Base-by-base conservation (phyloP, 2,329 filamentous ascomycete genomes). In the Phaeoacremonium minimum region DNA sequence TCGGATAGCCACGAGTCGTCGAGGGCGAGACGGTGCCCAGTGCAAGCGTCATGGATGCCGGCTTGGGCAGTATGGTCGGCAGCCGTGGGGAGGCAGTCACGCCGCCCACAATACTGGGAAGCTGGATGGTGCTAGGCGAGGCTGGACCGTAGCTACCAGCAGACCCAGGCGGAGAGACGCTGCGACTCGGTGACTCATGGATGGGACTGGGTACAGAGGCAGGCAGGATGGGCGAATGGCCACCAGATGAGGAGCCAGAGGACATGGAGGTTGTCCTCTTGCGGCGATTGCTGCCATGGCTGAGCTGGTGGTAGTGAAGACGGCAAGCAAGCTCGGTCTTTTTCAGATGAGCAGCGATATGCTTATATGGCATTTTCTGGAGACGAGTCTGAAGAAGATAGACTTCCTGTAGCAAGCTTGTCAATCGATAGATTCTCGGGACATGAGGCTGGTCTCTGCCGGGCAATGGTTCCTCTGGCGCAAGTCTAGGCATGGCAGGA, bases 291-390 rank as follows among this genome's bases (percentile, higher is more conserved):
- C 77, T 87, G 40, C 85, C 85, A 57, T 89, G 86, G 46, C 83
- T 88, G 45, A 93, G 75, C 55, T 93, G 87, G 55, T 94, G 87
- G 57, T 87, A 91, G 63, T 93, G 87, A 44, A 94, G 75, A 45
- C 87, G 86, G 65, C 87, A 94, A 32, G 87, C 87, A 41, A 93
- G 71, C 66, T 93, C 87, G 1, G 87, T 93, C 71, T 93, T 94
- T 65, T 89, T 87, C 48, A 93, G 68, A 51, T 90, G 83, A 41
- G 83, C 78, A 40, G 87, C 87, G 56, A 93, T 93, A 58, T 91
- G 85, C 71, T 91, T 93, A 65, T 93, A 93, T 1, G 87, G 87
- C 80, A 91, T 88, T 66, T 91, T 91, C 53, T 90, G 85, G 52
- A 87, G 77, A 40, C 87, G 84, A 42, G 85, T 90, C 62, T 89